phyloP scores from a whole-genome alignment of 768 basidiomycete species.

The Serendipita indica region DNA sequence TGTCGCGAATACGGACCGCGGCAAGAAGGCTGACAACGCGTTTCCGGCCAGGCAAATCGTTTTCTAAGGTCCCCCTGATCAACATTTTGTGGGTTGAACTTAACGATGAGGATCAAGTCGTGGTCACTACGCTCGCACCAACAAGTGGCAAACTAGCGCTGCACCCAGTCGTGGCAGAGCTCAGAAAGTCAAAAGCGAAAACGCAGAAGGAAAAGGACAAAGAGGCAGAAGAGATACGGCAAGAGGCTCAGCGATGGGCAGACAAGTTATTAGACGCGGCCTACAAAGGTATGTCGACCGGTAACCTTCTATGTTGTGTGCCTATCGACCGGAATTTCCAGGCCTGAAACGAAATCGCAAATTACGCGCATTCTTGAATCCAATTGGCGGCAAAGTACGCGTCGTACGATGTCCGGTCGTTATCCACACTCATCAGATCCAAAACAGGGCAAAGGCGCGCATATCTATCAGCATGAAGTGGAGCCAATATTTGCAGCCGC shows the following conservation, averaged over 20 bases:
- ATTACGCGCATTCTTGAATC: slow-evolving; percentile 64
- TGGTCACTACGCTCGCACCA: slow-evolving; percentile 39
- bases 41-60: not conserved
- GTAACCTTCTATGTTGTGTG: slow-evolving; percentile 5
- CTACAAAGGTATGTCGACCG: slow-evolving; percentile 40
- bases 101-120: slow-evolving; percentile 22
- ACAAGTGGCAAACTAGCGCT: slow-evolving; percentile 31
- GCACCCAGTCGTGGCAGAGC: slow-evolving; percentile 30
- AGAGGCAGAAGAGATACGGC: slow-evolving; percentile 16
- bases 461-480: slow-evolving; percentile 40
- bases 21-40: not conserved
- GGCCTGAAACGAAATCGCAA: slow-evolving; percentile 41
- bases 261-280: slow-evolving; percentile 37
- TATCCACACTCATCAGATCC: slow-evolving; percentile 5
- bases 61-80: slow-evolving; percentile 1
- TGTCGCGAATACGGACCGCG: not conserved
- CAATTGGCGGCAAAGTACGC: slow-evolving; percentile 60
- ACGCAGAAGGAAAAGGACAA: slow-evolving; percentile 27
- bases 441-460: slow-evolving; percentile 43
- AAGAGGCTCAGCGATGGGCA: slow-evolving; percentile 35
- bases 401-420: not conserved
- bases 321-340: slow-evolving; percentile 14
- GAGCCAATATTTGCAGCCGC: slow-evolving; percentile 62
- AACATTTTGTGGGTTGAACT: slow-evolving; percentile 41
- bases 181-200: slow-evolving; percentile 19